These are phyloP conservation scores for Ramularia endophylla DNA, from an alignment of 2,329 filamentous ascomycete genomes.

Conservation along the genomic window DNA sequence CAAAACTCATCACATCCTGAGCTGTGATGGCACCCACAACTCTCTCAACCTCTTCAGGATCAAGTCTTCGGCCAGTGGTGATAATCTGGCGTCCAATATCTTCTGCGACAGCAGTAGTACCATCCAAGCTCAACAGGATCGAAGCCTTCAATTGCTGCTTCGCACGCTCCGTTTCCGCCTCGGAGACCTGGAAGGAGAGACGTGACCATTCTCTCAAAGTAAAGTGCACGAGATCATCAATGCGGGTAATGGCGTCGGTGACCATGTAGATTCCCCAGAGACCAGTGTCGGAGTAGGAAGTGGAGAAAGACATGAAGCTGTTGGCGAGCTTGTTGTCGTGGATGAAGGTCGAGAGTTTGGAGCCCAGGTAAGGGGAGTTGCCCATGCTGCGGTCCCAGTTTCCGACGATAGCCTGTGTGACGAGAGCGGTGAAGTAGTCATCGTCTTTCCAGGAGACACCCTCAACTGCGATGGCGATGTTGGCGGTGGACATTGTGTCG, in stretches of 20 bases:
- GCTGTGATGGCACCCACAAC: slow-evolving; percentile 82
- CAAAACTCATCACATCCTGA: slow-evolving; percentile 97
- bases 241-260: slow-evolving; percentile 75
- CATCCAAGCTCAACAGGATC: slow-evolving; percentile 93
- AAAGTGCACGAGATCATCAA: slow-evolving; percentile 98
- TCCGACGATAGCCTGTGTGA: slow-evolving; percentile 96
- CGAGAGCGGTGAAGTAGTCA: slow-evolving; percentile 97
- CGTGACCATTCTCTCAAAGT: slow-evolving; percentile 97
- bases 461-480: slow-evolving; percentile 98
- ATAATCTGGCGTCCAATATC: slow-evolving; percentile 98
- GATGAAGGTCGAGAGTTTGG: slow-evolving; percentile 93
- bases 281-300: slow-evolving; percentile 98
- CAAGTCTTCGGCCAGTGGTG: slow-evolving; percentile 89
- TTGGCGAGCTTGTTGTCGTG: slow-evolving; percentile 95
- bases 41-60: slow-evolving; percentile 89
- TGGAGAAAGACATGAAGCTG: slow-evolving; percentile 99
- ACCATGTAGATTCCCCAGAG: slow-evolving; percentile 99
- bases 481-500: slow-evolving; percentile 90
- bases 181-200: slow-evolving; percentile 78
- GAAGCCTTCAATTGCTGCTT: slow-evolving; percentile 99
- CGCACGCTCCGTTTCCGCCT: slow-evolving; percentile 92
- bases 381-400: slow-evolving; percentile 99
- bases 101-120: slow-evolving; percentile 94
- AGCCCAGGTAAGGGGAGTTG: slow-evolving; percentile 93
- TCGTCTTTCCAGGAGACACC: slow-evolving; percentile 99